Percentiles rank a stretch among this genome's conserved stretches.
phyloP scores from a whole-genome alignment of 257 asterid species.

The Fraxinus quadrangulata region DNA sequence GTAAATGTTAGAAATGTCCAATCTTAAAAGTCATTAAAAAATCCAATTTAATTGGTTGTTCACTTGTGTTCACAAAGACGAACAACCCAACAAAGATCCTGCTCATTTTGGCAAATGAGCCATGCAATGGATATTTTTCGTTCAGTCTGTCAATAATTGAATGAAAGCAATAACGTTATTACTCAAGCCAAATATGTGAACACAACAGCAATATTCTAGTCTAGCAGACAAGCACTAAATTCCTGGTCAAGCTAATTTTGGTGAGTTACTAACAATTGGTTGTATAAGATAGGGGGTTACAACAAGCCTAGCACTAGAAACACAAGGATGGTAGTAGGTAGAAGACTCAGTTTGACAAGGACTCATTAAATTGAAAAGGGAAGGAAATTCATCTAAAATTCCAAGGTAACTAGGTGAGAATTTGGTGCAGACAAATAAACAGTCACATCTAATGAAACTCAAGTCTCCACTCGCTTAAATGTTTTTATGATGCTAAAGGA shows the following conservation, averaged over 20 bases:
- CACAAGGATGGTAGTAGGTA: background rate
- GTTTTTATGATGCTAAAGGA: background rate
- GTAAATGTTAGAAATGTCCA: background rate
- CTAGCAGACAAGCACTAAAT: background rate
- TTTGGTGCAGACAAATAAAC: background rate
- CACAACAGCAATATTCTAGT: background rate
- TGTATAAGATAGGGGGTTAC: background rate
- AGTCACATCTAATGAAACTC: background rate
- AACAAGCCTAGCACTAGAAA: background rate
- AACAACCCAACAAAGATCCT: background rate
- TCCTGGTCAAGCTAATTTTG: background rate
- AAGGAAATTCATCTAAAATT: background rate
- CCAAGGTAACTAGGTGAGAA: background rate
- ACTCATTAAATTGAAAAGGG: background rate
- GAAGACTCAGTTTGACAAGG: background rate
- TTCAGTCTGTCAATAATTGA: background rate
- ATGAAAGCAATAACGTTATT: background rate
- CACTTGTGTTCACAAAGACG: background rate
- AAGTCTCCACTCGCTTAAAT: background rate
- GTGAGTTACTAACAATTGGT: background rate
- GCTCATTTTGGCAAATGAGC: background rate
- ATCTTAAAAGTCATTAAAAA: background rate
- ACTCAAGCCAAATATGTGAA: background rate
- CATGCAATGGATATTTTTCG: background rate
- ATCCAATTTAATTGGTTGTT: background rate